Evolutionary conservation across 208 protist genomes (phyloP).

Genomic region (Spongospora subterranea): DNA sequence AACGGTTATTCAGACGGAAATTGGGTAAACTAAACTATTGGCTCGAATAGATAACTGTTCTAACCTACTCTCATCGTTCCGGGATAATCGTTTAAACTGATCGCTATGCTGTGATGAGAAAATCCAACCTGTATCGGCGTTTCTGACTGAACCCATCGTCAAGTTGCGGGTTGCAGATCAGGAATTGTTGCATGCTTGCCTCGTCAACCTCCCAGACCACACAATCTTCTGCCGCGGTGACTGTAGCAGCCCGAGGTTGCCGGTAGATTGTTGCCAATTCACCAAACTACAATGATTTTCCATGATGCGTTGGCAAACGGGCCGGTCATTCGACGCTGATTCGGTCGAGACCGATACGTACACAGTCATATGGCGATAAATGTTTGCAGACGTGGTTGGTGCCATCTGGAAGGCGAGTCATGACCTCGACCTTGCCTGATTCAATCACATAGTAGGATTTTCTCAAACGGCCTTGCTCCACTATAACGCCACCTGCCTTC

Average conservation of each 20-base stretch:
- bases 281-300: neutral
- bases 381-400: neutral
- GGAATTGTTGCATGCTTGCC: neutral
- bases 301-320: neutral
- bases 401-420: neutral
- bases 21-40: too few species aligned
- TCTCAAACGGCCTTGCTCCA: neutral
- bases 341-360: neutral
- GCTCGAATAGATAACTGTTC: too few species aligned
- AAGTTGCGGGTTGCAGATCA: neutral
- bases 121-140: neutral
- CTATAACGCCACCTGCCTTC: neutral
- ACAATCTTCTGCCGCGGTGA: neutral
- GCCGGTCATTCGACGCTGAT: neutral
- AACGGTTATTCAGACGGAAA: too few species aligned
- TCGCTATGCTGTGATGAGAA: too few species aligned
- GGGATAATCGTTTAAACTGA: too few species aligned
- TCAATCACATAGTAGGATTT: constrained; percentile 35
- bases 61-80: too few species aligned
- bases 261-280: neutral
- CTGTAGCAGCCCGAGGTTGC: constrained; percentile 9
- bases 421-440: constrained; percentile 17
- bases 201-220: constrained; percentile 40
- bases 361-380: neutral
- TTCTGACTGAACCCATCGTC: neutral